These are phyloP conservation scores for Agaricales sp. DNA, from an alignment of 1,284 basidiomycete genomes.

Conservation along the genomic window DNA sequence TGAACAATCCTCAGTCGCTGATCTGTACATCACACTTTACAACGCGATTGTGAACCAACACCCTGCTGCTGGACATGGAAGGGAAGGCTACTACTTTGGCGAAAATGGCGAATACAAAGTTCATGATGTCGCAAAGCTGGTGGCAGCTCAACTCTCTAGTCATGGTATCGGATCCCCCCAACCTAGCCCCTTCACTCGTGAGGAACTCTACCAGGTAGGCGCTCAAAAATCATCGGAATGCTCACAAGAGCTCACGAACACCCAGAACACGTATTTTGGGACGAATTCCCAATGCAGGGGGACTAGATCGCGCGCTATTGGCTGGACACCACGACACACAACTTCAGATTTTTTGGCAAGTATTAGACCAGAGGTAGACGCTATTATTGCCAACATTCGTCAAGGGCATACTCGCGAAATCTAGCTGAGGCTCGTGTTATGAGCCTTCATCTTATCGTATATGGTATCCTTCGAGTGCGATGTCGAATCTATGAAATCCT, in stretches of 20 bases:
- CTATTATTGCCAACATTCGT: too few species aligned
- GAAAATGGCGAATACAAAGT: conserved; percentile 34
- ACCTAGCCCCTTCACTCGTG: conserved; percentile 23
- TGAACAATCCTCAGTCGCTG: conserved; percentile 18
- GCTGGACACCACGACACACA: conserved; percentile 23
- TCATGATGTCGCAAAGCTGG: conserved; percentile 25
- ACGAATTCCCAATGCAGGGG: conserved; percentile 30
- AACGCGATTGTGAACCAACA: conserved; percentile 15
- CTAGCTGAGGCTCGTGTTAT: too few species aligned
- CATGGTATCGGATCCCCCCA: conserved; percentile 18
- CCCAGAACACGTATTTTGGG: conserved; percentile 19
- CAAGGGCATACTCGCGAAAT: too few species aligned
- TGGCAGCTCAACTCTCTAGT: conserved; percentile 22
- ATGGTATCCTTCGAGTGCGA: too few species aligned
- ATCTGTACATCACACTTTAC: conserved; percentile 21
- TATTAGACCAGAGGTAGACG: conserved; percentile 15
- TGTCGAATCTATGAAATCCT: too few species aligned
- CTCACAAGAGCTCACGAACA: too few species aligned
- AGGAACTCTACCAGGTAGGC: conserved; percentile 20
- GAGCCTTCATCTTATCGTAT: too few species aligned
- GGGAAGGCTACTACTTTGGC: conserved; percentile 35
- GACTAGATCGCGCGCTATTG: conserved; percentile 28
- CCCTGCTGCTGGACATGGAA: conserved; percentile 24
- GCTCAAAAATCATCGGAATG: conserved; percentile 6
- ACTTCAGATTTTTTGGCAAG: conserved; percentile 20